Evolutionary conservation across 768 basidiomycete genomes (phyloP), one percentile per base, ranked within the genome.

Genomic region (Russula sp.): DNA sequence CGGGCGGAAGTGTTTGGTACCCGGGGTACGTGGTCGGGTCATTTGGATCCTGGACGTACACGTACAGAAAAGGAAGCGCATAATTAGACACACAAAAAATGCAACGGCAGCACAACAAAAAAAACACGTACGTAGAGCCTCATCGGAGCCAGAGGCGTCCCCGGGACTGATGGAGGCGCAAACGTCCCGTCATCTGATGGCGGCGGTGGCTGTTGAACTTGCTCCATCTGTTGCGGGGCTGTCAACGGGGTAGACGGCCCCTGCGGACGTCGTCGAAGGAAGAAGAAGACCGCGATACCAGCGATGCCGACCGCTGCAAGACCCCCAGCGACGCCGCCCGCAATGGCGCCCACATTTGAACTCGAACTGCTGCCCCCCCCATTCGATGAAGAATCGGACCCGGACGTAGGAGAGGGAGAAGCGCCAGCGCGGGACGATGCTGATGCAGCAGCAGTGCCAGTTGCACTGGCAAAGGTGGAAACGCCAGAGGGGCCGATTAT

Each of bases 11-110:
- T 36, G 14, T 20, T 18, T 53, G 56, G 32, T 34, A 53, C 18
- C 56, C 56, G 0, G 61, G 56, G 50, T 9, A 62, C 13, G 61
- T 62, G 14, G 38, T 41, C 10, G 61, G 50, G 1, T 62, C 61
- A 39, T 34, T 46, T 38, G 61, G 61, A 45, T 62, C 36, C 61
- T 62, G 43, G 25, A 29, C 2, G 25, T 29, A 29, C 25, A 0
- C n/a, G n/a, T n/a, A n/a, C n/a, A n/a, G n/a, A 25, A n/a, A 39
- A 25, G 8, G 10, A 39, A 10, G 22, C 1, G 3, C 9, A 25
- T 8, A 32, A 20, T 11, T 6, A n/a, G 11, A n/a, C 36, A 34
- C 8, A 32, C 13, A 11, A 0, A 38, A 38, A 14, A 9, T 22
- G 14, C 20, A 10, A 20, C 4, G 1, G 22, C 9, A 5, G 5